Evolutionary conservation across 345 rosid species (phyloP).

Genomic region (Melaleuca alternifolia): DNA sequence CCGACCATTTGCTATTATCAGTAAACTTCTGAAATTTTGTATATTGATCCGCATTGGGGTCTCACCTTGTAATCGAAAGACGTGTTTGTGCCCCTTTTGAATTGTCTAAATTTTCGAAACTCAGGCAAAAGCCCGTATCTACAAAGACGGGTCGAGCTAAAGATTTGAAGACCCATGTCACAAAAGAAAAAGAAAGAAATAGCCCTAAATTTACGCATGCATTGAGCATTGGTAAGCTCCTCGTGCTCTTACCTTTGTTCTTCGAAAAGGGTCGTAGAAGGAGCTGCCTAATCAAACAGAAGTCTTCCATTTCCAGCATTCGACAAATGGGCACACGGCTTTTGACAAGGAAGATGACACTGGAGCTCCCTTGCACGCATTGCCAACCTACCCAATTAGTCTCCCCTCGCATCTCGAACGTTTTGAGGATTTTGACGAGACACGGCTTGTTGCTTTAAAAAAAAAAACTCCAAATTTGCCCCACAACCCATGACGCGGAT

Average conservation of each 20-base stretch:
- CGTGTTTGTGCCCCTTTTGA: background rate
- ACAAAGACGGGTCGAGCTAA: background rate
- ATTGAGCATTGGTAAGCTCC: background rate
- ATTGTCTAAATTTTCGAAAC: background rate
- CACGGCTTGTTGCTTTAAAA: too few relatives aligned
- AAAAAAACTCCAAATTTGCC: background rate
- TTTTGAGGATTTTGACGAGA: background rate
- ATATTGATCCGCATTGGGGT: background rate
- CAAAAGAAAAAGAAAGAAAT: rapidly evolving
- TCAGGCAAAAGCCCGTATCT: background rate
- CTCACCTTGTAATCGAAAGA: background rate
- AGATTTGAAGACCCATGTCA: background rate
- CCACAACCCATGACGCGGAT: background rate
- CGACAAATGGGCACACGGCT: background rate
- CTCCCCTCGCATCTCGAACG: background rate
- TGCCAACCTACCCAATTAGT: background rate
- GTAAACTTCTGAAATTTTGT: background rate
- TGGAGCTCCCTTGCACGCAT: background rate
- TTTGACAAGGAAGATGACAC: background rate
- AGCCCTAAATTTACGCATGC: background rate
- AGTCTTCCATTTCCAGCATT: background rate
- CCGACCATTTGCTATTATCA: background rate
- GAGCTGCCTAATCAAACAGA: background rate
- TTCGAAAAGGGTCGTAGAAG: background rate
- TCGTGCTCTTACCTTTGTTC: background rate